Base-by-base conservation (phyloP, 2,329 filamentous ascomycete species). In the Metarhizium humberi region DNA sequence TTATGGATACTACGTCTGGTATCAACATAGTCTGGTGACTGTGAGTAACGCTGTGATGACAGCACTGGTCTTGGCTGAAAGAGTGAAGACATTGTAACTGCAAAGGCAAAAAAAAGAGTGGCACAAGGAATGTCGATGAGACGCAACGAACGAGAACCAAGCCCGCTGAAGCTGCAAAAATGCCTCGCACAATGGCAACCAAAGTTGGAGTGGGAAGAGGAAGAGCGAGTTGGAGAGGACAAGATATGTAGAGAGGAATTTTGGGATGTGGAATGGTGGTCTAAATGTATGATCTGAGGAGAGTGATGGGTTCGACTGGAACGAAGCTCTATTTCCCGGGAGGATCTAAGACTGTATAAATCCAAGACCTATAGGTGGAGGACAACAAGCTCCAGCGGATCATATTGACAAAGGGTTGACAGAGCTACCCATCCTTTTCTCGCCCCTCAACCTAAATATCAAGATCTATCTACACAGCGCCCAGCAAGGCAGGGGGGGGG, bases 1-100 rank as follows among this genome's bases (percentile, higher is more conserved):
- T 60, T 59, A 63, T 70, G 63, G 63, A 67, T 56, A 52, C 67
- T 70, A 60, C 76, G 73, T 55, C 75, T 73, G 55, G 67, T 64
- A 60, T 79, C 78, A 60, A 72, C 61, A 61, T 78, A 78, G 53
- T 78, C 77, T 56, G 71, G 65, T 14, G 72, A 67, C 56, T 72
- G 70, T 53, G 76, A 77, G 64, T 75, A 79, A 62, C 75, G 73
- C 64, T 81, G 78, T 52, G 76, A 76, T 51, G 78, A 72, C 60
- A 80, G 69, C 58, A 79, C 71, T 46, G 77, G 74, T 59, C 75
- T 72, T 52, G 72, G 69, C 58, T 73, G 68, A 60, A 72, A 72
- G 60, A 73, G 62, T 59, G 69, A 72, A 61, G 71, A 66, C 69
- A 71, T 74, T 59, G 60, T 60, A 59, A 57, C 62, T 56, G 54